Evolutionary conservation across 805 yeast species (phyloP).

Genomic region (Candida tammaniensis): DNA sequence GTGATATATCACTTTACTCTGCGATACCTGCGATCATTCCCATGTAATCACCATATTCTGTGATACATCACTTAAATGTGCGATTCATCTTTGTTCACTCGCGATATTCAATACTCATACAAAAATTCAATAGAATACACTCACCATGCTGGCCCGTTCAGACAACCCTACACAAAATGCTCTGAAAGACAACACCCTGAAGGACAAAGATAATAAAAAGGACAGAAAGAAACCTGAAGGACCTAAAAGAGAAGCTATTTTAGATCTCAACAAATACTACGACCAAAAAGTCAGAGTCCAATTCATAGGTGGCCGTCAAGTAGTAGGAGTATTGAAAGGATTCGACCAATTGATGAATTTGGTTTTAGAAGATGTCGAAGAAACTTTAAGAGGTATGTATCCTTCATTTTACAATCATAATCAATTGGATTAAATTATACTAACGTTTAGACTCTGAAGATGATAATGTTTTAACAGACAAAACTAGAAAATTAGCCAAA

Average conservation of each 20-base stretch:
- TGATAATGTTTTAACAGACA: conserved; percentile 47
- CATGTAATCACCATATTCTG: too few relatives aligned
- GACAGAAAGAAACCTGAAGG: conserved; percentile 47
- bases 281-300: conserved; percentile 74
- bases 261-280: conserved; percentile 73
- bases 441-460: conserved; percentile 53
- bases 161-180: too few relatives aligned
- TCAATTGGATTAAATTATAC: conserved; percentile 7
- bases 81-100: too few relatives aligned
- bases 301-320: conserved; percentile 82
- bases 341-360: conserved; percentile 78
- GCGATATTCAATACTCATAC: too few relatives aligned
- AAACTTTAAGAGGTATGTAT: conserved; percentile 45
- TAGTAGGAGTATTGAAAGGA: conserved; percentile 80
- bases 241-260: conserved; percentile 88
- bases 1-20: too few relatives aligned
- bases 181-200: conserved; percentile 1
- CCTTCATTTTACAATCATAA: not conserved
- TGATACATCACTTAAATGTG: too few relatives aligned
- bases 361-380: conserved; percentile 69
- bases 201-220: conserved; percentile 10
- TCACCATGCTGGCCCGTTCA: too few relatives aligned
- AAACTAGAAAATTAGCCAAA: conserved; percentile 68
- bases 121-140: too few relatives aligned
- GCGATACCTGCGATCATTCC: too few relatives aligned